A percentile compares a stretch with the other conserved stretches of the same genome.
phyloP scores from a whole-genome alignment of 495 filamentous ascomycete genomes.

The Glonium stellatum region DNA sequence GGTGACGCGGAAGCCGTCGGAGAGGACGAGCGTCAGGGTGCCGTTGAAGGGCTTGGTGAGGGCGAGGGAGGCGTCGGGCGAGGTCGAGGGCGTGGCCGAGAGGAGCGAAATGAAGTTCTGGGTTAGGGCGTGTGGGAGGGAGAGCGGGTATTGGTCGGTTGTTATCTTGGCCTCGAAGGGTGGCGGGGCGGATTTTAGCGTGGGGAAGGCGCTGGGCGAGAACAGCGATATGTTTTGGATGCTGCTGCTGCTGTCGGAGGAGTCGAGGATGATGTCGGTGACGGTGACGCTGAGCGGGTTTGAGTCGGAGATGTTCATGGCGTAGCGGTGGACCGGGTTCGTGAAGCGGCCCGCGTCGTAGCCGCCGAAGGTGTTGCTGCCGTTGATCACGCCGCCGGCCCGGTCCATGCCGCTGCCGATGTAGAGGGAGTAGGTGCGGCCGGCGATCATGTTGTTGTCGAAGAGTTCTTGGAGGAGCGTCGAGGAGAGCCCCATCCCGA shows the following conservation, averaged over 20 bases:
- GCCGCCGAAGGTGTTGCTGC: constrained; percentile 30
- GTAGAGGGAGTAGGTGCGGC: constrained; percentile 31
- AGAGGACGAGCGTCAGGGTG: constrained; percentile 28
- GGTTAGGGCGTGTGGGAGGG: constrained; percentile 30
- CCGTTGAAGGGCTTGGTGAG: constrained; percentile 29
- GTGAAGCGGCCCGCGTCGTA: constrained; percentile 33
- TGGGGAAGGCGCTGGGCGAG: constrained; percentile 25
- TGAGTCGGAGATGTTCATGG: constrained; percentile 13
- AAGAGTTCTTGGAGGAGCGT: constrained; percentile 27
- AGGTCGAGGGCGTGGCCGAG: constrained; percentile 17
- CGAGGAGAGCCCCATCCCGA: constrained; percentile 30
- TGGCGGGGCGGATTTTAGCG: constrained; percentile 7
- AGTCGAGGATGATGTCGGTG: constrained; percentile 30
- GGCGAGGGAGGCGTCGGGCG: constrained; percentile 27
- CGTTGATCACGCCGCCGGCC: constrained; percentile 28
- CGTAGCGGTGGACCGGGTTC: constrained; percentile 18
- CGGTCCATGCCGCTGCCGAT: constrained; percentile 28
- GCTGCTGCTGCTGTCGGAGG: constrained; percentile 7
- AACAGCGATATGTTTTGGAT: constrained; percentile 29
- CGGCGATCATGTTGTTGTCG: constrained; percentile 25
- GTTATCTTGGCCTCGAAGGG: constrained; percentile 31
- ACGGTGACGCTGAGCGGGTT: constrained; percentile 29
- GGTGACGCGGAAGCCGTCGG: constrained; percentile 30
- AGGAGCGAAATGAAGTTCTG: constrained; percentile 32
- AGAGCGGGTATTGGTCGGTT: constrained; percentile 32